These are phyloP conservation scores for Leccinum subspadiceum DNA, from an alignment of 1,284 basidiomycete species.

Conservation along the genomic window DNA sequence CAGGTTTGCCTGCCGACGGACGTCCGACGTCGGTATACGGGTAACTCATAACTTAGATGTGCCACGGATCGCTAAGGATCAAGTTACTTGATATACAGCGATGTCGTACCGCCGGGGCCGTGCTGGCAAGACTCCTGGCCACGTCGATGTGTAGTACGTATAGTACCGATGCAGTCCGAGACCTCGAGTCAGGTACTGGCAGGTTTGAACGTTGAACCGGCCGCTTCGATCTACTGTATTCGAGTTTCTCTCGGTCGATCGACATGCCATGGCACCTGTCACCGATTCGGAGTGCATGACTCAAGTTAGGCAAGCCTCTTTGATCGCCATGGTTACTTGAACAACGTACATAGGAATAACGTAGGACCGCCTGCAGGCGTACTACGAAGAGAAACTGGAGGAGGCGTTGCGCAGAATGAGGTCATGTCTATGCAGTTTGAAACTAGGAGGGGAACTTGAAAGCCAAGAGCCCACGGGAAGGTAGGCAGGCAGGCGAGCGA, in stretches of 20 bases:
- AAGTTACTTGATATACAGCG: too few relatives aligned
- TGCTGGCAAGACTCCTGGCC: too few relatives aligned
- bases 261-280: background rate
- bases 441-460: background rate
- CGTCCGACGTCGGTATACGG: too few relatives aligned
- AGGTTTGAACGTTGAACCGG: background rate
- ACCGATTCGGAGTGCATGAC: background rate
- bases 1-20: background rate
- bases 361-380: slow-evolving; percentile 35
- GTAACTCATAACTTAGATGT: too few relatives aligned
- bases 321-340: background rate
- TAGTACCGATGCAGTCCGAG: too few relatives aligned
- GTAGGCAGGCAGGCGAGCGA: background rate
- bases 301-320: background rate
- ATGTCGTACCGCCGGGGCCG: too few relatives aligned
- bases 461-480: background rate
- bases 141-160: too few relatives aligned
- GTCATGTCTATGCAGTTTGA: background rate
- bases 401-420: slow-evolving; percentile 15
- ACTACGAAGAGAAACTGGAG: slow-evolving; percentile 42
- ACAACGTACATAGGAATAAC: background rate
- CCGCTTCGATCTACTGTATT: too few relatives aligned
- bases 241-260: background rate
- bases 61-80: too few relatives aligned
- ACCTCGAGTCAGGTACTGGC: background rate